A percentile compares a stretch with the other conserved stretches of the same genome.
Evolutionary conservation across 1,284 basidiomycete genomes (phyloP).

Genomic region (Ustilago esculenta): DNA sequence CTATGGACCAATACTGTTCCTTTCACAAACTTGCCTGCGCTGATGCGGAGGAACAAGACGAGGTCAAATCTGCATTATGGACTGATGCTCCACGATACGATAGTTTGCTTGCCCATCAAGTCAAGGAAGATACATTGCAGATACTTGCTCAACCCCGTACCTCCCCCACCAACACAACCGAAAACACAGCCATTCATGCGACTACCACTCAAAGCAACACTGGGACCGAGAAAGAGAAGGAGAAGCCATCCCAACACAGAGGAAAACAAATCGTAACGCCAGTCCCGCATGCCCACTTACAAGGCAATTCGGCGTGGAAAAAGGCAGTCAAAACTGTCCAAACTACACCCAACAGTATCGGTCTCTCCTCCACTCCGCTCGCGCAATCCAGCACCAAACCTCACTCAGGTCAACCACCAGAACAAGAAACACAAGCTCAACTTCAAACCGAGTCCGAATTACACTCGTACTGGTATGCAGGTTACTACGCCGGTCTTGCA

Average conservation of each 20-base stretch:
- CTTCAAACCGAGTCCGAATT: background rate
- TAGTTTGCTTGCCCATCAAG: conserved; percentile 22
- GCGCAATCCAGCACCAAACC: too few species aligned
- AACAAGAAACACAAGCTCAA: background rate
- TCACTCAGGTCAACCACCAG: too few species aligned
- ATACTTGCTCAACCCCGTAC: too few species aligned
- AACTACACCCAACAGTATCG: conserved; percentile 25
- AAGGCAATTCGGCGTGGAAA: conserved; percentile 29
- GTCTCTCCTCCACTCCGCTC: too few species aligned
- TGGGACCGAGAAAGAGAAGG: background rate
- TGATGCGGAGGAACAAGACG: too few species aligned
- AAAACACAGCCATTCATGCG: too few species aligned
- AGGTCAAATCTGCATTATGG: conserved; percentile 19
- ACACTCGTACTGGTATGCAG: conserved; percentile 16
- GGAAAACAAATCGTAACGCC: conserved; percentile 13
- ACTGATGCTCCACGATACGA: conserved; percentile 14
- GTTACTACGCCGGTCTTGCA: conserved; percentile 13
- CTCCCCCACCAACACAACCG: too few species aligned
- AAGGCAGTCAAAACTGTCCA: conserved; percentile 28
- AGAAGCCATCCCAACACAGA: too few species aligned
- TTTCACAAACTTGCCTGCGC: conserved; percentile 6
- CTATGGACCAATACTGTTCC: conserved; percentile 5
- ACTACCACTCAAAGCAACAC: too few species aligned
- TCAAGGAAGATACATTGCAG: conserved; percentile 16
- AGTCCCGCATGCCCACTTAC: conserved; percentile 15